Conservation (phyloP, 805 yeast species). For the Suhomyces tanzawaensis region DNA sequence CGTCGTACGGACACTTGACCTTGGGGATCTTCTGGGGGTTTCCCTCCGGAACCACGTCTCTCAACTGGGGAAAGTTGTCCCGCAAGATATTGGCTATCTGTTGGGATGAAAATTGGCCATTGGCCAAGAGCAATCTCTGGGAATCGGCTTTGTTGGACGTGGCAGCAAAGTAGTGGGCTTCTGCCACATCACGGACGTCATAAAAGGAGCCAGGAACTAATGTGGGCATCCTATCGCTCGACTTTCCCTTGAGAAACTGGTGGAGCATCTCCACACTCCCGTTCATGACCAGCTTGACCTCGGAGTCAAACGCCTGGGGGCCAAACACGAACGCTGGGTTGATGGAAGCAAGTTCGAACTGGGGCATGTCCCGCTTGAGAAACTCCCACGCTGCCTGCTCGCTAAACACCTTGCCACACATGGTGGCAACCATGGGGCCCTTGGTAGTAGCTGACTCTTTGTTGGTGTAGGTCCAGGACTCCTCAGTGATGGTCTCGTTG, state of each 20-base stretch:
- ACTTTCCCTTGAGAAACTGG: constrained; percentile 14
- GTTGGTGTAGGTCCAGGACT: constrained; percentile 36
- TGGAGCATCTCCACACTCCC: constrained; percentile 27
- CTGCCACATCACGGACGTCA: constrained; percentile 25
- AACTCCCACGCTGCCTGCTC: constrained; percentile 26
- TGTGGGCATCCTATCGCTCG: constrained; percentile 19
- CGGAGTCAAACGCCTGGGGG: constrained; percentile 29
- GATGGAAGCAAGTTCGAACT: constrained; percentile 22
- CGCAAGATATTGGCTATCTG: constrained; percentile 28
- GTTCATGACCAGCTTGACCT: constrained; percentile 17
- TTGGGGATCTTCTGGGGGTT: too few species aligned
- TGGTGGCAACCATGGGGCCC: constrained; percentile 39
- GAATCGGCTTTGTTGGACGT: constrained; percentile 24
- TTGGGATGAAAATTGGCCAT: constrained; percentile 34
- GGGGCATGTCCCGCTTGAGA: constrained; percentile 8
- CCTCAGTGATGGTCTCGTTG: constrained; percentile 30
- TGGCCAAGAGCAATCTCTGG: constrained; percentile 32
- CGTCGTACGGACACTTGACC: too few species aligned
- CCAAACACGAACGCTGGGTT: constrained; percentile 42
- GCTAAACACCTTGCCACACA: constrained; percentile 32
- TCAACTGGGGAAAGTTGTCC: constrained; percentile 15
- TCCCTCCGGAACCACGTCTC: constrained; percentile 27
- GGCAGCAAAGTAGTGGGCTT: constrained; percentile 32
- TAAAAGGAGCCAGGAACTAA: constrained; percentile 14
- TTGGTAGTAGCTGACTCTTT: constrained; percentile 36